A percentile compares a stretch with the other conserved stretches of the same genome.
Evolutionary conservation across 164 flowering plant genomes (phyloP).

Genomic region (Vitis rotundifolia): DNA sequence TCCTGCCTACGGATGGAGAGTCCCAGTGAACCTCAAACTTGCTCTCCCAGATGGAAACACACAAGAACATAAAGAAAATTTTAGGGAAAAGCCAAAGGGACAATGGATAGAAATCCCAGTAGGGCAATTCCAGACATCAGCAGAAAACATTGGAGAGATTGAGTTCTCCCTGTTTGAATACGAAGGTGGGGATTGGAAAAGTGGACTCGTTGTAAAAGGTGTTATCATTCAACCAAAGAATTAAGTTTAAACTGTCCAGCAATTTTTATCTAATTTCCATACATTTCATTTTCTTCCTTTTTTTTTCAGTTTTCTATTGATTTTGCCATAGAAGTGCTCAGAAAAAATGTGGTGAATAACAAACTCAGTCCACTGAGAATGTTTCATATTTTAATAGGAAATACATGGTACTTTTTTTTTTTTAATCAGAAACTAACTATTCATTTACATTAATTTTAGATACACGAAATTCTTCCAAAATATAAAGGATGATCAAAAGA

Average conservation of each 20-base stretch:
- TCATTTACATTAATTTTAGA: too few species aligned
- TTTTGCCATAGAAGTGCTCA: too few species aligned
- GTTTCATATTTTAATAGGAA: too few species aligned
- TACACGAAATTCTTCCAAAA: too few species aligned
- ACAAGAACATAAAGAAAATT: slow-evolving; percentile 35
- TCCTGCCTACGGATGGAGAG: slow-evolving; percentile 62
- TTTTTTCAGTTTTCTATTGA: too few species aligned
- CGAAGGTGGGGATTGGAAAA: slow-evolving; percentile 58
- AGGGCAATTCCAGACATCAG: slow-evolving; percentile 37
- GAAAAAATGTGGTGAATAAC: too few species aligned
- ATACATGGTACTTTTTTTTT: too few species aligned
- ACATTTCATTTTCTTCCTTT: too few species aligned
- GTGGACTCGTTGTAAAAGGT: slow-evolving; percentile 62
- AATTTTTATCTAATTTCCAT: not conserved
- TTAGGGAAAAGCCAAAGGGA: slow-evolving; percentile 32
- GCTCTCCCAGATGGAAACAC: slow-evolving; percentile 45
- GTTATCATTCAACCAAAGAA: slow-evolving; percentile 45
- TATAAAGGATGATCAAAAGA: too few species aligned
- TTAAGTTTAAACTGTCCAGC: not conserved
- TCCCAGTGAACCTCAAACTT: slow-evolving; percentile 60
- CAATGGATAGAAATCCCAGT: slow-evolving; percentile 50
- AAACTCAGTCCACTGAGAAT: too few species aligned
- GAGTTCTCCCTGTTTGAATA: slow-evolving; percentile 48
- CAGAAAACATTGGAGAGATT: slow-evolving; percentile 36
- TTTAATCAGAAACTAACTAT: too few species aligned